Conservation (phyloP, 345 rosid species). For the Populus alba region DNA sequence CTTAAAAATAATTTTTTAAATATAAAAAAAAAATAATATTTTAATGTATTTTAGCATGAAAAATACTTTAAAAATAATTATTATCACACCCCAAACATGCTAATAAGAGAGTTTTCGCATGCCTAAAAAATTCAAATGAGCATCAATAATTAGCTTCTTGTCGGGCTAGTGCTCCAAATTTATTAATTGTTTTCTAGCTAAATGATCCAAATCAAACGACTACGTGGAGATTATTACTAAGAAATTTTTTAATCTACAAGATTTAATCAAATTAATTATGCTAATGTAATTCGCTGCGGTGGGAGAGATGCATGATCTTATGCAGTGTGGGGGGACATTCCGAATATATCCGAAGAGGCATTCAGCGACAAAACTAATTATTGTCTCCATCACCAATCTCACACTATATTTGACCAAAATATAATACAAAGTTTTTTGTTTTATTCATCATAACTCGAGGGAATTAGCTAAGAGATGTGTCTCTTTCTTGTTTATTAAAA, state of each 20-base stretch:
- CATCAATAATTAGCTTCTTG: conserved; percentile 3
- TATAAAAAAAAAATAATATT: too few relatives aligned
- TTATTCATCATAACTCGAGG: too few relatives aligned
- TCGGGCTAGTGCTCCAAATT: not conserved
- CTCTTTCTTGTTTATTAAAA: too few relatives aligned
- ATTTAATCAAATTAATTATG: not conserved
- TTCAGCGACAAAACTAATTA: conserved; percentile 14
- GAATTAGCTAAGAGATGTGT: too few relatives aligned
- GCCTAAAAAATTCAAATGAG: not conserved
- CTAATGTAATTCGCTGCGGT: conserved; percentile 1
- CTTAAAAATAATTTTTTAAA: too few relatives aligned
- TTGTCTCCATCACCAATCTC: conserved; percentile 16
- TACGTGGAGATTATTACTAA: not conserved
- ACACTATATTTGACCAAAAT: too few relatives aligned
- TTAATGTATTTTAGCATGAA: too few relatives aligned
- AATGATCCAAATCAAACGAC: not conserved
- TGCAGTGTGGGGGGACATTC: conserved; percentile 22
- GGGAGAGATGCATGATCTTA: not conserved
- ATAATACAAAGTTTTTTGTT: too few relatives aligned
- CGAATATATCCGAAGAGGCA: conserved; percentile 7
- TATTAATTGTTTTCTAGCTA: too few relatives aligned
- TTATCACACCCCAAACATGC: too few relatives aligned
- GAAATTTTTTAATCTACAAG: not conserved
- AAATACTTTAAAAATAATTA: too few relatives aligned
- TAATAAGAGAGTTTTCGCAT: not conserved